Base-by-base conservation (phyloP, 805 yeast species). In the Metschnikowia colocasiae region DNA sequence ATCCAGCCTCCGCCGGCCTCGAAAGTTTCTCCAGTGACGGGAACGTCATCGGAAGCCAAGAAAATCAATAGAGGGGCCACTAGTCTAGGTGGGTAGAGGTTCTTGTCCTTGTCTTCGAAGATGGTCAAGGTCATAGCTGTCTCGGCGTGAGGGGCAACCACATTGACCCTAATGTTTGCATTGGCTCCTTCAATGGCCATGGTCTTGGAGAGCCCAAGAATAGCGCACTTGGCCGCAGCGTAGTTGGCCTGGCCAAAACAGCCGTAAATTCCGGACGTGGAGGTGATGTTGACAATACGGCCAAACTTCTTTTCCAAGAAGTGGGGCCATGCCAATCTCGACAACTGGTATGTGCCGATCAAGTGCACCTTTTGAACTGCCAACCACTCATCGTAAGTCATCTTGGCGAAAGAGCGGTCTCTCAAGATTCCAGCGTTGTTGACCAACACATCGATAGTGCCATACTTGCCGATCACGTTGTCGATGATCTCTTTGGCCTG, bases 1-100 rank as follows among this genome's bases (percentile, higher is more conserved):
- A 87, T 75, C 97, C 97, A 92, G 36, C 97, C 98, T 49, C 94
- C 96, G 57, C 98, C 99, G 56, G 83, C 85, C 75, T 92, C 99
- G 65, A 83, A 92, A 52, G 86, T 69, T 65, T 85, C 85, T 48
- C 97, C 98, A 40, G 83, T 80, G 27, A 80, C 79, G 37, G 76
- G 75, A 52, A 85, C 83, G 20, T 84, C 78, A 41, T 87, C 91
- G 48, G 90, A 79, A n/a, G 88, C 77, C 53, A 91, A 77, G 58
- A 85, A 75, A 15, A 89, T 88, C 55, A 89, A 80, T 53, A 91
- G 74, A 48, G 99, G 99, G 1, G 97, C 94, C 40, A 92, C 97
- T 65, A 82, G 88, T 44, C 83, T 80, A 5, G 97, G 91, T 58
- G 87, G 88, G 68, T 84, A 89, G 58, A 83, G 81, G 69, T 88